These are phyloP conservation scores for Alternaria gansuensis DNA, from an alignment of 2,329 filamentous ascomycete genomes.

Conservation along the genomic window DNA sequence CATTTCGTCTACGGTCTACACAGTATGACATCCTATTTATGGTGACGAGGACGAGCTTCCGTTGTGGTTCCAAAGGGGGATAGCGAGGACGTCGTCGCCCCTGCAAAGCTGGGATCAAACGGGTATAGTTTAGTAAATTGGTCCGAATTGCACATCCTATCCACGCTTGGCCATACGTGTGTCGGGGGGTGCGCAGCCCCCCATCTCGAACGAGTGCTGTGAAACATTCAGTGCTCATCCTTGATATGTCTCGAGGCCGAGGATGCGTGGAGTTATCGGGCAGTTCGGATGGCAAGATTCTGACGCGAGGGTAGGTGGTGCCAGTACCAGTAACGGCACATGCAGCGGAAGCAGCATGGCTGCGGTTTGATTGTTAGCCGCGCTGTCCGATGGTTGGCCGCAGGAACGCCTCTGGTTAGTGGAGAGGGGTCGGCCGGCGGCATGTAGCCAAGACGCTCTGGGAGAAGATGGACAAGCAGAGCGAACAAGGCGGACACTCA, in stretches of 20 bases:
- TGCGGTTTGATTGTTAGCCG: constrained; percentile 24
- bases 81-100: constrained; percentile 34
- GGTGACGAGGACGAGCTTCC: constrained; percentile 42
- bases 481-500: constrained; percentile 25
- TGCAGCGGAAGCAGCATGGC: constrained; percentile 8
- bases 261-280: constrained; percentile 10
- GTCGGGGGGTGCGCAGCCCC: constrained; percentile 30
- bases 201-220: constrained; percentile 35
- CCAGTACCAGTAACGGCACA: not conserved
- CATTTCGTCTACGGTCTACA: constrained; percentile 38
- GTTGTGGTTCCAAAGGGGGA: constrained; percentile 32
- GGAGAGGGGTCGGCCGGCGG: constrained; percentile 32
- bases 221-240: constrained; percentile 42
- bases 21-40: constrained; percentile 42
- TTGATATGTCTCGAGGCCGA: constrained; percentile 35
- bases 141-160: constrained; percentile 41
- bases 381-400: constrained; percentile 18
- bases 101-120: constrained; percentile 40
- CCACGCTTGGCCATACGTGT: constrained; percentile 27
- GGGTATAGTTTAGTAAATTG: constrained; percentile 32
- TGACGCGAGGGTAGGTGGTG: constrained; percentile 1
- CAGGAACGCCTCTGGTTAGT: constrained; percentile 16
- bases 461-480: constrained; percentile 21
- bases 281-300: constrained; percentile 7
- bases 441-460: constrained; percentile 36